Base-by-base conservation (phyloP, 2,329 filamentous ascomycete genomes). In the Aspergillus sp. region DNA sequence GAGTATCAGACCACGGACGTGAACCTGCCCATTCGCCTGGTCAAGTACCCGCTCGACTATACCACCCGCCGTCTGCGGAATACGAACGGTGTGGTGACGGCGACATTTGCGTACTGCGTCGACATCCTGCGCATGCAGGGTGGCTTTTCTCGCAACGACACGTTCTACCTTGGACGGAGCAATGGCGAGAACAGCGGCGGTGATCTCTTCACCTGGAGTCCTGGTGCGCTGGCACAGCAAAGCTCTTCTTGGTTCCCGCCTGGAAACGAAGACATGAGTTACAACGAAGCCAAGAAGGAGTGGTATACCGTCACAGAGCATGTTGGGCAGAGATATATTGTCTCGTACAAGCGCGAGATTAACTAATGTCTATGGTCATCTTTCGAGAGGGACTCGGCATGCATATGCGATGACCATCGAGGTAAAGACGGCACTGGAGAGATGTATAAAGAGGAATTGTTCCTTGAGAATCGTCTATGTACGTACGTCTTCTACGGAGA, bases 231-330 rank as follows among this genome's bases (percentile, higher is more conserved):
- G 24, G 3, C 54, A 42, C 8, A 30, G 26, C 7, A 20, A 19
- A 22, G 11, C 19, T 22, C 16, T 9, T 42, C 40, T 2, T 42
- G 61, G 42, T 59, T 65, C 4, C 67, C 65, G 6, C 57, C 58
- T 1, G 63, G 66, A 4, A 60, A 67, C 24, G 67, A 72, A 54
- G 69, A 72, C 45, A 20, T 71, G 55, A 69, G 63, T 44, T 72
- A 64, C 49, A 64, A 72, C 53, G 61, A 64, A 11, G 55, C 53
- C 2, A 53, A 46, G 11, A 47, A 54, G 46, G 57, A 58, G 46
- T 61, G 60, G 40, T 59, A 60, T 40, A 61, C 57, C 9, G 51
- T 62, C 16, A 64, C 61, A 0, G 62, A 65, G 50, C 45, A 42
- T 42, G 16, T 17, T 13, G 40, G 19, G 7, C 16, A 42, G 19